These are phyloP conservation scores for Botrytis hyacinthi DNA, from an alignment of 2,329 filamentous ascomycete genomes.

Conservation along the genomic window DNA sequence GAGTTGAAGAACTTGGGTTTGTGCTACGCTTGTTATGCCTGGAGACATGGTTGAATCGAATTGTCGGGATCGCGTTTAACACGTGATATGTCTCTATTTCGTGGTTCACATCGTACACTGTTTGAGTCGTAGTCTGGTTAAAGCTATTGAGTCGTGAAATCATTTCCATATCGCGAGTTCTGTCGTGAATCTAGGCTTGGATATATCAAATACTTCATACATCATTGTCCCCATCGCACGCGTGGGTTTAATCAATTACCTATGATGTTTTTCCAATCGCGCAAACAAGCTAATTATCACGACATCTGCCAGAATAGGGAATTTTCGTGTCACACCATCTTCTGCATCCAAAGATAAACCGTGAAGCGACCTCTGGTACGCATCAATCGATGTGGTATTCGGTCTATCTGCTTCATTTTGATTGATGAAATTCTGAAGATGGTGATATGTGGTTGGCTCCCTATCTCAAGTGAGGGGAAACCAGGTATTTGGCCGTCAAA, in stretches of 20 bases:
- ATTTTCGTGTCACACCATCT: constrained; percentile 22
- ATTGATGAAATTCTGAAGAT: not conserved
- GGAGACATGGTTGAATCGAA: not conserved
- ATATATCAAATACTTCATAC: not conserved
- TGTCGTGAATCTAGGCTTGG: not conserved
- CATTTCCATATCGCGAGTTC: not conserved
- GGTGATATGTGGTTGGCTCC: constrained; percentile 10
- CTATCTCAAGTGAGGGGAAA: constrained; percentile 5
- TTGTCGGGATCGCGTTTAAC: constrained; percentile 3
- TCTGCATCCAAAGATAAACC: constrained; percentile 4
- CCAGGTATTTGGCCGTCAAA: not conserved
- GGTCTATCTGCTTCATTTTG: not conserved
- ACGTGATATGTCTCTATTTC: not conserved
- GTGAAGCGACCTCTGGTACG: not conserved
- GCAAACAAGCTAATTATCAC: constrained; percentile 25
- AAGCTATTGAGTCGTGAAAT: not conserved
- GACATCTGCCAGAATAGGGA: constrained; percentile 28
- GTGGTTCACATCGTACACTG: not conserved
- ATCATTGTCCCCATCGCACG: not conserved
- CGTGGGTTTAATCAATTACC: not conserved
- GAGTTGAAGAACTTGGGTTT: not conserved
- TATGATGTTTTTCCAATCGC: not conserved
- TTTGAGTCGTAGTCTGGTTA: not conserved
- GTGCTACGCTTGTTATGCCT: not conserved
- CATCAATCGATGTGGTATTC: not conserved